These are phyloP conservation scores for Fusarium musae DNA, from an alignment of 2,329 filamentous ascomycete genomes.

Conservation along the genomic window DNA sequence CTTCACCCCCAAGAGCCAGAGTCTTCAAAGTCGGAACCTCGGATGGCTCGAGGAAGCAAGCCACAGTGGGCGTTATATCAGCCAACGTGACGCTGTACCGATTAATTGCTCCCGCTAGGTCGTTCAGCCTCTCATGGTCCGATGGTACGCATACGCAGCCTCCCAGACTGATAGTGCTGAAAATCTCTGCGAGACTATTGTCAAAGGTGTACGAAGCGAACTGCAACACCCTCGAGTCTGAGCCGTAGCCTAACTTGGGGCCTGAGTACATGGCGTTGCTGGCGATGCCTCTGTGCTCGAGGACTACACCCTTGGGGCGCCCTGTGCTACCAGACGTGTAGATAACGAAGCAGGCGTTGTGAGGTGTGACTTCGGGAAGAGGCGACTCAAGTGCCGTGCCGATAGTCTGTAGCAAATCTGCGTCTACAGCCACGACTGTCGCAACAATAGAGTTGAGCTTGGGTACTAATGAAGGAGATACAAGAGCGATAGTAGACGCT, in stretches of 20 bases:
- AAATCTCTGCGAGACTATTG: constrained; percentile 30
- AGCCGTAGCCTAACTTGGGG: constrained; percentile 16
- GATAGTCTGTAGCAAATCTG: background rate
- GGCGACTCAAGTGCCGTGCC: rapidly evolving
- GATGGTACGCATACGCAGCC: constrained; percentile 35
- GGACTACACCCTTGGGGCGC: constrained; percentile 22
- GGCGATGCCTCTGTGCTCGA: constrained; percentile 30
- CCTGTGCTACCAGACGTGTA: constrained; percentile 38
- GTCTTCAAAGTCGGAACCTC: constrained; percentile 29
- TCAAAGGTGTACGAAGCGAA: constrained; percentile 38
- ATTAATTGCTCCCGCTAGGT: constrained; percentile 23
- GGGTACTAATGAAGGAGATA: background rate
- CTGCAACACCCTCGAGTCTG: constrained; percentile 30
- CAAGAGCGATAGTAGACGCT: constrained; percentile 18
- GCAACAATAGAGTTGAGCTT: constrained; percentile 14
- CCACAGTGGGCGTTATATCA: constrained; percentile 33
- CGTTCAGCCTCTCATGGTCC: constrained; percentile 29
- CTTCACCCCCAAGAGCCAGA: constrained; percentile 28
- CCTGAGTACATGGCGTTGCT: constrained; percentile 20
- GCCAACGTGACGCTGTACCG: constrained; percentile 20
- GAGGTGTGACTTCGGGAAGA: constrained; percentile 3
- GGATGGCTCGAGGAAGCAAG: constrained; percentile 19
- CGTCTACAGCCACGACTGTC: constrained; percentile 17
- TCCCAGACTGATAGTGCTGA: constrained; percentile 19
- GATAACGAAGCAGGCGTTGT: constrained; percentile 35